Evolutionary conservation across 805 yeast species (phyloP), one percentile per base, ranked within the genome.

Genomic region (Sugiyamaella boreocaroliniensis): DNA sequence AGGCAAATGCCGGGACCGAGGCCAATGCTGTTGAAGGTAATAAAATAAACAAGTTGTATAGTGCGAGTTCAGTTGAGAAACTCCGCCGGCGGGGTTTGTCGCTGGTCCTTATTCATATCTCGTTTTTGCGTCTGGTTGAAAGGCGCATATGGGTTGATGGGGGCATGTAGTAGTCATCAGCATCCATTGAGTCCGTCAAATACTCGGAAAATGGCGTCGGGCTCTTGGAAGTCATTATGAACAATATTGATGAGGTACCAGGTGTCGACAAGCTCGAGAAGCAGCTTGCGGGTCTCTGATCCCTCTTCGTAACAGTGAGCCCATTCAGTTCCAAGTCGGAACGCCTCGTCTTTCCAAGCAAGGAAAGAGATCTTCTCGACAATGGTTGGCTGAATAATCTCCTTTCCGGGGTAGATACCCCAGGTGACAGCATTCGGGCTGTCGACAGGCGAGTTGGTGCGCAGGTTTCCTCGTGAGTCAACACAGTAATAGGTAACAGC

Each of bases 331-430:
- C 89, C 76, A 56, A 92, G 82, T 57, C 89, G 76, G 76, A 78
- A 92, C 41, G 92, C 92, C 69, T 92, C 98, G 67, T 92, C 97
- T 68, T 89, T 90, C 98, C 98, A 92, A 12, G 98, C 98, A 61
- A 90, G 73, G 70, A 92, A 92, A 2, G 97, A 88, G 40, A 83
- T 81, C 64, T 83, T 85, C 68, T 92, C 98, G 18, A 92, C 97
- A 66, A 92, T 89, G 0, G 98, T 92, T 49, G 98, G 97, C 72
- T 92, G 98, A 58, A 88, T 76, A 50, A 92, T 86, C 71, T 92
- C 97, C 64, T 85, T 85, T 40, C 96, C 96, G 26, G 98, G 97
- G 81, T 88, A 89, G 51, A 90, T 89, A 58, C 98, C 98, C 98
- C 98, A 92, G 16, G 98, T 92, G 52, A 92, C 97, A 8, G 98